Evolutionary conservation across 805 yeast genomes (phyloP).

Genomic region (Cyberlindnera nakhonratchasimensis): DNA sequence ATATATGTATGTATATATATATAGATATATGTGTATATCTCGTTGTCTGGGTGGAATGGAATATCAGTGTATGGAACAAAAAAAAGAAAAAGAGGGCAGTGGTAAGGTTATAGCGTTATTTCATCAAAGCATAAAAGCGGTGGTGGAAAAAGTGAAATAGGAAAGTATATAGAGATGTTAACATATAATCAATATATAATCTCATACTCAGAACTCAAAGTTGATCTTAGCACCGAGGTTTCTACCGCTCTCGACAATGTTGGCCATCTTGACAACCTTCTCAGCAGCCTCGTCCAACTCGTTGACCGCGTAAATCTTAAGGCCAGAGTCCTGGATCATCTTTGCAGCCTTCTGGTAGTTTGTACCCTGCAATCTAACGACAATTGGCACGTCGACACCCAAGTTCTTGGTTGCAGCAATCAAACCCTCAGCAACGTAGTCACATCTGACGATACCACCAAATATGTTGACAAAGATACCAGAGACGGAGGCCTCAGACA

Average conservation of each 20-base stretch:
- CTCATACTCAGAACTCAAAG: constrained; percentile 37
- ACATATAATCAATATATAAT: background rate
- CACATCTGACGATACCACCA: constrained; percentile 99
- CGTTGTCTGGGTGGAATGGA: background rate
- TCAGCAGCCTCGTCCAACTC: constrained; percentile 97
- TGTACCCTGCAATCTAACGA: constrained; percentile 98
- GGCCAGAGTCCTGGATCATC: constrained; percentile 82
- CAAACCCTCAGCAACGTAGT: constrained; percentile 96
- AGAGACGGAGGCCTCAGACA: constrained; percentile 83
- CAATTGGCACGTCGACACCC: constrained; percentile 88
- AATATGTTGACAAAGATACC: constrained; percentile 98
- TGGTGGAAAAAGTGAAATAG: background rate
- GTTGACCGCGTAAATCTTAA: constrained; percentile 86
- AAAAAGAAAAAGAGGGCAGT: background rate
- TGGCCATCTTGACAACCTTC: constrained; percentile 73
- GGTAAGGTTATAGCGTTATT: background rate
- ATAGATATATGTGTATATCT: too few species aligned
- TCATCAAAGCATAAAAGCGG: background rate
- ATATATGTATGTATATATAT: too few species aligned
- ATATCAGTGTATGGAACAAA: background rate
- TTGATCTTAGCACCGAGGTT: constrained; percentile 47
- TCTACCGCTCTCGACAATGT: constrained; percentile 43
- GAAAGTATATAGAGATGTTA: background rate
- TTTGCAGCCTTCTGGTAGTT: constrained; percentile 86
- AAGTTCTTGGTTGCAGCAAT: constrained; percentile 92